Evolutionary conservation across 805 yeast species (phyloP).

Genomic region (Candida yuanshanica): DNA sequence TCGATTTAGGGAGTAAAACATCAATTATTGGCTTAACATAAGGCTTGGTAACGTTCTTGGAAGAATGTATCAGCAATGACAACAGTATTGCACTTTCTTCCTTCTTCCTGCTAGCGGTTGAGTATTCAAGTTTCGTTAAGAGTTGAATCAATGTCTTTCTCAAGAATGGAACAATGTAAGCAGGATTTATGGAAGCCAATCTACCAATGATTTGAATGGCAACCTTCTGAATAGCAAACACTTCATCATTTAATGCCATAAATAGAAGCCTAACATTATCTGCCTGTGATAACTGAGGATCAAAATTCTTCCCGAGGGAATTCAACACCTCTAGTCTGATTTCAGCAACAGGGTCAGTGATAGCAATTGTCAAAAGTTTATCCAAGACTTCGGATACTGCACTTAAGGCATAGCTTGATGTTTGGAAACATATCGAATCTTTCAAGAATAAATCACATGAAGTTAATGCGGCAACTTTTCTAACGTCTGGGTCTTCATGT

Average conservation of each 20-base stretch:
- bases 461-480: conserved; percentile 80
- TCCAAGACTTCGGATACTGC: conserved; percentile 84
- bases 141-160: conserved; percentile 83
- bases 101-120: conserved; percentile 66
- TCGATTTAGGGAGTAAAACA: conserved; percentile 70
- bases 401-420: conserved; percentile 71
- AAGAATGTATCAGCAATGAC: conserved; percentile 66
- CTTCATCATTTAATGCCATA: conserved; percentile 88
- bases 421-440: conserved; percentile 81
- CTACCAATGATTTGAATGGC: conserved; percentile 81
- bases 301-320: conserved; percentile 69
- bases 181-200: conserved; percentile 82
- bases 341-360: conserved; percentile 84
- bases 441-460: conserved; percentile 69
- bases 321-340: conserved; percentile 75
- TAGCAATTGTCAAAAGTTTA: conserved; percentile 72
- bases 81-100: conserved; percentile 83
- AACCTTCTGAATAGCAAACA: conserved; percentile 72
- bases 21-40: conserved; percentile 89
- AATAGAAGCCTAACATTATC: conserved; percentile 80
- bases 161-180: conserved; percentile 89
- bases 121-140: conserved; percentile 78
- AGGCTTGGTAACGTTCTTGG: conserved; percentile 81
- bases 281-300: conserved; percentile 91
- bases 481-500: conserved; percentile 70